These are phyloP conservation scores for Debaryomycetaceae sp. DNA, from an alignment of 1,139 yeast genomes.

Conservation along the genomic window DNA sequence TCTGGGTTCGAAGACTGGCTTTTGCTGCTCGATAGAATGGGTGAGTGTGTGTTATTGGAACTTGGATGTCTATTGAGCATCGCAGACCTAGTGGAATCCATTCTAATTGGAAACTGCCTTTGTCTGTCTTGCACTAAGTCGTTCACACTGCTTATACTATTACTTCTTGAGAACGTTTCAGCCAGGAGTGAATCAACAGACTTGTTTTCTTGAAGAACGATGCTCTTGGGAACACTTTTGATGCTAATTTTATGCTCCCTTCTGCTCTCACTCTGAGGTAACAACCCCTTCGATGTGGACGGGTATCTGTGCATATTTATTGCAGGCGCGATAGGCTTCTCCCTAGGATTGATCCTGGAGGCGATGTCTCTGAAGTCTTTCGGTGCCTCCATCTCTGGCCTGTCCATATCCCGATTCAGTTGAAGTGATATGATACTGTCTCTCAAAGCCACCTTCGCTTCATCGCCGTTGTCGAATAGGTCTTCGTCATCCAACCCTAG, in stretches of 20 bases:
- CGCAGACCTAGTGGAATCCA: background rate
- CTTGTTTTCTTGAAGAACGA: slow-evolving; percentile 21
- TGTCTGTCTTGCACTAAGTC: background rate
- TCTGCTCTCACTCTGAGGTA: background rate
- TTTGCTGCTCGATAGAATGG: background rate
- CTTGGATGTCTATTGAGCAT: background rate
- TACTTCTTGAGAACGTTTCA: slow-evolving; percentile 14
- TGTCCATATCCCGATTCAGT: slow-evolving; percentile 28
- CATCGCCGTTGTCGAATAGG: slow-evolving; percentile 14
- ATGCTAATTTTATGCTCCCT: slow-evolving; percentile 1
- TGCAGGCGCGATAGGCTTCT: slow-evolving; percentile 1
- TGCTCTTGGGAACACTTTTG: slow-evolving; percentile 15
- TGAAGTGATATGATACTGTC: slow-evolving; percentile 24
- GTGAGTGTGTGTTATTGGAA: background rate
- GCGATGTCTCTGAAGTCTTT: background rate
- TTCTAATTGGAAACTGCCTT: background rate
- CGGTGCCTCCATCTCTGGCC: slow-evolving; percentile 21
- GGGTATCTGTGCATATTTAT: slow-evolving; percentile 3
- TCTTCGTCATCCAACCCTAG: slow-evolving; percentile 29
- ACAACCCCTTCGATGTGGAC: background rate
- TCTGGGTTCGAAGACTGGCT: background rate
- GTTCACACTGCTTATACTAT: background rate
- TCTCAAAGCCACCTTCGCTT: slow-evolving; percentile 11
- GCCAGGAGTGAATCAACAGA: slow-evolving; percentile 32
- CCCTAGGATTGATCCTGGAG: background rate